Evolutionary conservation across 1,284 basidiomycete species (phyloP), one percentile per base, ranked within the genome.

Genomic region (Meira miltonrushii): DNA sequence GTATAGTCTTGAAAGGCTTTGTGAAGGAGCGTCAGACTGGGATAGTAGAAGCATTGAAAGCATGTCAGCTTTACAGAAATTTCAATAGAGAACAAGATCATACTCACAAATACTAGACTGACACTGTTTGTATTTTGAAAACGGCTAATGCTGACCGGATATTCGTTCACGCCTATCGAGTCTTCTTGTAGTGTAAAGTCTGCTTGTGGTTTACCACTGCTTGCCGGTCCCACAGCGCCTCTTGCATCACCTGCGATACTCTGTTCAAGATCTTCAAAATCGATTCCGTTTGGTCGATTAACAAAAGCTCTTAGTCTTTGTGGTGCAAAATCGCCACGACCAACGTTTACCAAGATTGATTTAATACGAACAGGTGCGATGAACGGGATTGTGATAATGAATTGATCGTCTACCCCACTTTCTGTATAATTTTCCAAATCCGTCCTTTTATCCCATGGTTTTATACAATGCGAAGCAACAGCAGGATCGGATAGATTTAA

Each of bases 381-480:
- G 55, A 77, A 77, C 11, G 75, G 75, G 2, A 77, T 63, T 23
- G 65, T 75, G 62, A 77, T 66, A 55, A 74, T 72, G 50, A 77
- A 52, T 62, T 73, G 70, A 57, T 75, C 74, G 52, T 77, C 74
- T 37, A 74, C 74, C 43, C 69, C 69, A 56, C 71, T 74, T 59
- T 77, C 72, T 4, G 66, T 64, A 39, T 52, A 73, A n/a, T 55
- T 59, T 0, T 63, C 58, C 6, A 66, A 52, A 7, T 67, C 59
- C 17, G 67, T 57, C 17, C 73, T 63, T 49, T 68, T 54, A 55
- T 75, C 60, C 75, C 75, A 77, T 2, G 74, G 75, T 58, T 75
- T 77, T 66, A 75, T 67, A 49, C 69, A 69, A 19, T 61, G 60
- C 39, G 66, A 69, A 13, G 69, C 72, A 0, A 64, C 62, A 47